phyloP scores from a whole-genome alignment of 2,329 filamentous ascomycete genomes.

The Colletotrichum sp. region DNA sequence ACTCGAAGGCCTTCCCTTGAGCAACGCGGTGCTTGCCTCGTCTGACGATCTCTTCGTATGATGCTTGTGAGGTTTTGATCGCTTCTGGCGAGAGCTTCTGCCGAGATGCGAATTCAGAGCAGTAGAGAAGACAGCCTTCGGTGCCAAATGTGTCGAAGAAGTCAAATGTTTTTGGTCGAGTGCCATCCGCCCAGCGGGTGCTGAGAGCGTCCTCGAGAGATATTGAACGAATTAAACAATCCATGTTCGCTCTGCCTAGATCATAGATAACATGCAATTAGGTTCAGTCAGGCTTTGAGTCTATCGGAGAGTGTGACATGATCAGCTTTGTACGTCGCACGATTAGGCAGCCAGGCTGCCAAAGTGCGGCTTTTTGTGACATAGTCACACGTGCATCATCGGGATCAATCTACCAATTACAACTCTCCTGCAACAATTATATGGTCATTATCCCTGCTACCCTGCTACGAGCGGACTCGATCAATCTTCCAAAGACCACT shows the following conservation, averaged over 20 bases:
- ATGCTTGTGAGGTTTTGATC: neutral
- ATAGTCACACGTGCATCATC: neutral
- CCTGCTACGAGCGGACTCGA: neutral
- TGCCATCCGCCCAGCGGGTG: too few relatives aligned
- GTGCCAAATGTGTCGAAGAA: neutral
- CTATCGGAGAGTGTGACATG: fast-evolving
- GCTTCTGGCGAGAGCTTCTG: neutral
- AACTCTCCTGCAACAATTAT: neutral
- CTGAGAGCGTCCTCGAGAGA: neutral
- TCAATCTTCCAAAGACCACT: neutral
- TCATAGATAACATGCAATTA: too few relatives aligned
- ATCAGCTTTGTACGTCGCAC: neutral
- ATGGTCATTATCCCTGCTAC: fast-evolving
- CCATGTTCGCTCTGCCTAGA: neutral
- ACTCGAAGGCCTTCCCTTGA: neutral
- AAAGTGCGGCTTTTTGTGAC: neutral
- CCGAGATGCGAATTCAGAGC: neutral
- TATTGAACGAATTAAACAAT: fast-evolving
- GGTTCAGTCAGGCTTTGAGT: neutral
- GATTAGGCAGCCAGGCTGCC: neutral
- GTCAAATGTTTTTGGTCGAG: neutral
- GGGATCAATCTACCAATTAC: neutral
- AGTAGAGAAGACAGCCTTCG: neutral
- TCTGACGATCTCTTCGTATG: neutral
- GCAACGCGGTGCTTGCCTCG: neutral